Percentiles rank a stretch among this genome's conserved stretches.
Conservation (phyloP, 306 rosid genomes). For the Prunus armeniaca region DNA sequence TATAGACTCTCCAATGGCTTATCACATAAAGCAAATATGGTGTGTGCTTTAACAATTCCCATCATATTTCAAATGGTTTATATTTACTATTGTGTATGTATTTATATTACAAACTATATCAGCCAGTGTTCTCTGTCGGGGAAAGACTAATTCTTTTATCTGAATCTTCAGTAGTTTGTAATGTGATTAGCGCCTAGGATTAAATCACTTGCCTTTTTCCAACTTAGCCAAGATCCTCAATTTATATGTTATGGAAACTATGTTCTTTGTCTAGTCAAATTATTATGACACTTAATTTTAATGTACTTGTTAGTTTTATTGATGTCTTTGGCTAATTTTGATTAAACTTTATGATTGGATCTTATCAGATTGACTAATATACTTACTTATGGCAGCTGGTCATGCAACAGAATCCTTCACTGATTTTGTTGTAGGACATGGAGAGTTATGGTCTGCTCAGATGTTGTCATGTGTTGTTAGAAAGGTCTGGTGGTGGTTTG, state of each 20-base stretch:
- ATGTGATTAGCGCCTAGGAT: neutral
- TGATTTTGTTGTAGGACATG: constrained; percentile 98
- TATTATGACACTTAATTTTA: neutral
- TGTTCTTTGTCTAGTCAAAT: neutral
- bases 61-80: neutral
- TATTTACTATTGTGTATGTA: neutral
- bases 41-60: neutral
- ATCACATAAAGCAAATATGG: neutral
- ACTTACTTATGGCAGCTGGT: constrained; percentile 74
- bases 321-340: neutral
- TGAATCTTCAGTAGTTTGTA: neutral
- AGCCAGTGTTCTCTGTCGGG: neutral
- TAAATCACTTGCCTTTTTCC: neutral
- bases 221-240: neutral
- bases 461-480: constrained; percentile 69
- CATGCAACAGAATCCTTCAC: constrained; percentile 95
- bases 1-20: neutral
- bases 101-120: neutral
- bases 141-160: neutral
- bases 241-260: neutral
- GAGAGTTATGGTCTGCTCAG: constrained; percentile 98
- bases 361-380: constrained; percentile 26
- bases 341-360: constrained; percentile 15
- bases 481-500: constrained; percentile 51
- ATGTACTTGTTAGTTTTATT: neutral